phyloP scores from a whole-genome alignment of 306 rosid genomes.

The Pterocarpus macrocarpus region DNA sequence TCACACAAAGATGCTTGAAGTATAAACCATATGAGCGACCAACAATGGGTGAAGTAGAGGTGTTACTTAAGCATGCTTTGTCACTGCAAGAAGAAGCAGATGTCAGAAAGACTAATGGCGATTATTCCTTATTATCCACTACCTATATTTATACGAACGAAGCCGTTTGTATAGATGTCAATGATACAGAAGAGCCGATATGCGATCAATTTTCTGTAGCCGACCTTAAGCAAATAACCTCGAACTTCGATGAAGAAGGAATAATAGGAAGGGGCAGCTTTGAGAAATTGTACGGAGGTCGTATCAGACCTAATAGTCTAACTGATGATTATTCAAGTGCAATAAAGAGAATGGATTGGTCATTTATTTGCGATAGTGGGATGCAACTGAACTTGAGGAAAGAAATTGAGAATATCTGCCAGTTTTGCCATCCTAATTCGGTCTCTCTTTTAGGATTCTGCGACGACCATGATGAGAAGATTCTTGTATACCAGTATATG shows the following conservation, averaged over 20 bases:
- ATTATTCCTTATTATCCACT: neutral
- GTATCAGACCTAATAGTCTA: neutral
- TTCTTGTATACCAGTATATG: conserved; percentile 17
- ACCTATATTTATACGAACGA: neutral
- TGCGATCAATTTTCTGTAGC: too few relatives aligned
- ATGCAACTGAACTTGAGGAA: neutral
- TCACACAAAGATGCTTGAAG: conserved; percentile 33
- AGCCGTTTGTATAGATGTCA: too few relatives aligned
- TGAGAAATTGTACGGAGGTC: neutral
- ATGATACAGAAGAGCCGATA: too few relatives aligned
- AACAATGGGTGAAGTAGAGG: too few relatives aligned
- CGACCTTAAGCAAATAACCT: too few relatives aligned
- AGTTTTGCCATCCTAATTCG: conserved; percentile 40
- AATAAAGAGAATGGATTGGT: neutral
- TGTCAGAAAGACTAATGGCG: neutral
- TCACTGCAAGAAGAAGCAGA: neutral
- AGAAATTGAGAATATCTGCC: conserved; percentile 11
- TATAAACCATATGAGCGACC: neutral
- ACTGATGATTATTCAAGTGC: neutral
- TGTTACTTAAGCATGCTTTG: too few relatives aligned
- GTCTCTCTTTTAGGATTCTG: conserved; percentile 40
- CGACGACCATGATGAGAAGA: neutral
- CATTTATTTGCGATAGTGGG: neutral
- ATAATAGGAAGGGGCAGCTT: neutral
- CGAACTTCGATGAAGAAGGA: neutral